Evolutionary conservation across 306 rosid species (phyloP).

Genomic region (Leucaena leucocephala): DNA sequence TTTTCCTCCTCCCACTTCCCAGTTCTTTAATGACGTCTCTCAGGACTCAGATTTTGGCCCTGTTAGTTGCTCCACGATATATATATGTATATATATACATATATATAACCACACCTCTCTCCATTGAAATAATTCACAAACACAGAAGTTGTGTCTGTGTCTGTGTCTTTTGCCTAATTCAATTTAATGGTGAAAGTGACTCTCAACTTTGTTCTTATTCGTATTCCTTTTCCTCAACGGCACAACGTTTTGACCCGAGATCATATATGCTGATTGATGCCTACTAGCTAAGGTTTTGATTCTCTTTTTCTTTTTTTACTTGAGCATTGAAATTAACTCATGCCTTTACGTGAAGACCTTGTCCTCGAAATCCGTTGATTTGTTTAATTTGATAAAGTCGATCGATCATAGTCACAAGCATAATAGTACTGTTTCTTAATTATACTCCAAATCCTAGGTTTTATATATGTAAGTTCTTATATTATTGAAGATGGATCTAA

Average conservation of each 20-base stretch:
- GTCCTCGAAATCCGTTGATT: neutral
- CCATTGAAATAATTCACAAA: neutral
- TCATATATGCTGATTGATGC: neutral
- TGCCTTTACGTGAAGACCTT: neutral
- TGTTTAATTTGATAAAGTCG: conserved; percentile 1
- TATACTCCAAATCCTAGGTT: neutral
- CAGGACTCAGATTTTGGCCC: neutral
- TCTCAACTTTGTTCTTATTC: neutral
- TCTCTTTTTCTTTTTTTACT: too few relatives aligned
- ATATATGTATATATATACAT: too few relatives aligned
- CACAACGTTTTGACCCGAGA: neutral
- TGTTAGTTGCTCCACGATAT: conserved; percentile 20
- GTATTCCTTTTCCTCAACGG: neutral
- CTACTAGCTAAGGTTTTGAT: too few relatives aligned
- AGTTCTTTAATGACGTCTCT: neutral
- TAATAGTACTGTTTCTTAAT: neutral
- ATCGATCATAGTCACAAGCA: neutral
- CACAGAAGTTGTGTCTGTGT: neutral
- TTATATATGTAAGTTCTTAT: neutral
- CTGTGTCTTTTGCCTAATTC: neutral
- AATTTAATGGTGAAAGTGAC: conserved; percentile 23
- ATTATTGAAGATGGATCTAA: neutral
- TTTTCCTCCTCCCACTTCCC: neutral
- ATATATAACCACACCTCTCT: neutral
- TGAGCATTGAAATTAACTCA: neutral